Base-by-base conservation (phyloP, 192 early-diverging fungal species). In the Polychytrium aggregatum region DNA sequence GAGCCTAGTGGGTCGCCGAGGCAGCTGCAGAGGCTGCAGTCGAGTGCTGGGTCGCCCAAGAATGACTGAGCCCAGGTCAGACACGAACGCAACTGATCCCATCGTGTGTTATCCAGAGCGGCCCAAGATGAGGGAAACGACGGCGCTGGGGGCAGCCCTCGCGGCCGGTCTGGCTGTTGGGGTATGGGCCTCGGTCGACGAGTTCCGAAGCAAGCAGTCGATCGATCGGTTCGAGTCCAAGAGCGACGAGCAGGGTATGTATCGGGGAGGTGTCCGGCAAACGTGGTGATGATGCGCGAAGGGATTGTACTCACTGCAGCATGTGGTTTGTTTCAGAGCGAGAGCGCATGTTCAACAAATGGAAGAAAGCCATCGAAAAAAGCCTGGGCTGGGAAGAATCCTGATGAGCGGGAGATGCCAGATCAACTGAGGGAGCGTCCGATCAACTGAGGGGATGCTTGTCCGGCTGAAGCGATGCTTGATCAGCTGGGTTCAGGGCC, bases 61-160 rank as follows among this genome's bases (percentile, higher is more conserved):
- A 18, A 42, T 10, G 22, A 11, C 7, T 37, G 25, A 42, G 22
- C n/a, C 35, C n/a, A 53, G 9, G 10, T 47, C 18, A n/a, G 21
- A 8, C 28, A 56, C 13, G 38, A 10, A 5, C 40, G 26, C 16
- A 46, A 46, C 14, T 46, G 49, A 46, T 20, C 20, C 14, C n/a
- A 11, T 34, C 18, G 18, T n/a, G 28, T 50, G 47, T 16, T 8
- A 8, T 37, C 18, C 28, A 62, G 62, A 59, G 14, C 68, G 92
- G 34, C 92, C 92, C 1, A 65, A 64, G 33, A 96, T 92, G 88
- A 70, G 79, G 31, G 92, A 96, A 57, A 90, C 84, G 2, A 92
- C 92, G 22, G 92, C 90, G 1, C 64, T 96, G 36, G 92, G 92
- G 36, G 86, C 89, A 13, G 92, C 92, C 0, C 78, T 91, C 29